Evolutionary conservation across 2,329 filamentous ascomycete species (phyloP), one percentile per base, ranked within the genome.

Genomic region (Knufia petricola): DNA sequence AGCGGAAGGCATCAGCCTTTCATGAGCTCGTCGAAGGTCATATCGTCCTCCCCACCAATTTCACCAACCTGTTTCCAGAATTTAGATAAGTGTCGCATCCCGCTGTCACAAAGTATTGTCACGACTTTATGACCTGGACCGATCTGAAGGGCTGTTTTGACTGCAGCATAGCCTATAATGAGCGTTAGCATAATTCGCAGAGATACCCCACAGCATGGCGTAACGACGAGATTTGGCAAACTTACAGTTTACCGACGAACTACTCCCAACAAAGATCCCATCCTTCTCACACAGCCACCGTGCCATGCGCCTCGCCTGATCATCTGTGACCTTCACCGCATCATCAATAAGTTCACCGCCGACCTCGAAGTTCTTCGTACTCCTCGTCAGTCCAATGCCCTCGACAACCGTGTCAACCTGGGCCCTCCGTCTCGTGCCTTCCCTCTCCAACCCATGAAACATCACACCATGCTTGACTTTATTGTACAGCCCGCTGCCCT

Each of bases 351-450:
- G 68, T 60, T 90, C 82, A 55, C 87, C 75, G 0, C 90, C 92
- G 23, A 82, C 83, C 63, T 95, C 86, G 55, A 98, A 92, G 65
- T 96, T 98, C 46, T 81, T 78, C 1, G 92, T 98, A n/a, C 95
- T 75, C 1, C 92, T 82, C 63, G 95, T 98, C 65, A 96, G 85
- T 1, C 92, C 92, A 55, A 98, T 87, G 1, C 92, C 92, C 68
- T 98, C 94, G 23, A 98, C 87, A 55, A 98, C 87, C 3, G 84
- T 89, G 69, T 98, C 94, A 46, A 98, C 87, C 67, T 98, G 94
- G 59, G 86, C 82, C 51, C 92, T 76, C 42, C 94, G 77, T 12
- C 92, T 75, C 10, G 90, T 96, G 3, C 92, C 92, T 72, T 98
- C 92, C 55, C 77, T 79, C 69, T 98, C 92, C 24, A 86, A 94